These are phyloP conservation scores for Solanum verrucosum DNA, from an alignment of 257 asterid species.

Conservation along the genomic window DNA sequence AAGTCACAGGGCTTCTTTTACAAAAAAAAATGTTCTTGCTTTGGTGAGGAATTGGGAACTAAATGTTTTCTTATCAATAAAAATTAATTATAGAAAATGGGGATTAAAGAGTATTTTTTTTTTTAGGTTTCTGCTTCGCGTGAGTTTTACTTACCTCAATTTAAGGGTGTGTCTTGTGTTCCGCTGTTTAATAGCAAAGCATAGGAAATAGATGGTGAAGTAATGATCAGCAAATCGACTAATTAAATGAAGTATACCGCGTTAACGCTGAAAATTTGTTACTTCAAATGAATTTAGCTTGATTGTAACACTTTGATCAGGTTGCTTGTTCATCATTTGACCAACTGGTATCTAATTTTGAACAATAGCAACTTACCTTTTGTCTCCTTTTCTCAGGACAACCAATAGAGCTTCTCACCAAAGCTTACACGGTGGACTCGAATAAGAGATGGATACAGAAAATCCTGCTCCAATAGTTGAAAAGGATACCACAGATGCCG, in stretches of 20 bases:
- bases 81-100: background rate
- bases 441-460: background rate
- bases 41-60: background rate
- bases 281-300: background rate
- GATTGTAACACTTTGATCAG: background rate
- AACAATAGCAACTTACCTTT: background rate
- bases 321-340: background rate
- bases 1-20: background rate
- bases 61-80: background rate
- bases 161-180: background rate
- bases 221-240: background rate
- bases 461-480: background rate
- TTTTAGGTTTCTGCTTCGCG: background rate
- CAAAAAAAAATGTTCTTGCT: background rate
- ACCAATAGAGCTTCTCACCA: background rate
- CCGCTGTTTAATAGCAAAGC: background rate
- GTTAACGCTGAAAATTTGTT: background rate
- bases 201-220: background rate
- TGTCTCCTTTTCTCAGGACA: background rate
- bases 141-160: background rate
- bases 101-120: background rate
- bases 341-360: background rate
- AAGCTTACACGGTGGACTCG: background rate
- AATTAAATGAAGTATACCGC: background rate
- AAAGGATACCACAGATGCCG: background rate